Percentiles rank a stretch among this genome's conserved stretches.
These are phyloP conservation scores for Isoetes taiwanensis DNA, from an alignment of 75 land plant species.

Conservation along the genomic window DNA sequence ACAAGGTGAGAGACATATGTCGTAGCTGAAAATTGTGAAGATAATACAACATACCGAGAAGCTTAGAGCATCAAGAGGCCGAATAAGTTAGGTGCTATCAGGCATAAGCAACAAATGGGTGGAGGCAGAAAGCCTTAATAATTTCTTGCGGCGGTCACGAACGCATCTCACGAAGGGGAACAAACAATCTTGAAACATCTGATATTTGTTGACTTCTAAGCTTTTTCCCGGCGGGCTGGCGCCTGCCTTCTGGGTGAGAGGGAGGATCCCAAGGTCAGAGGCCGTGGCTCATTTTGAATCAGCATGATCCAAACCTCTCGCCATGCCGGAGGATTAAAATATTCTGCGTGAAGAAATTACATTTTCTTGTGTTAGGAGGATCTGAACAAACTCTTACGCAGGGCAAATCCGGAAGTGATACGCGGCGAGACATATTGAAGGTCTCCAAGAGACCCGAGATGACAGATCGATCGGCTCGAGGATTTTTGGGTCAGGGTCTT, in stretches of 20 bases:
- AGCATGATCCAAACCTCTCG: conserved; percentile 55
- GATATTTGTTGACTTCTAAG: conserved; percentile 26
- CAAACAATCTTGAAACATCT: conserved; percentile 50
- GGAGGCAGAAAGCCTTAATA: conserved; percentile 43
- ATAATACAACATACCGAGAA: conserved; percentile 62
- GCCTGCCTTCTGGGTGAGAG: conserved; percentile 40
- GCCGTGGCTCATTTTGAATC: conserved; percentile 54
- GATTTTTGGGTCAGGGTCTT: no score
- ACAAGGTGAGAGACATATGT: no score
- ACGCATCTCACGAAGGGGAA: conserved; percentile 79
- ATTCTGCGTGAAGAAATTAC: no score
- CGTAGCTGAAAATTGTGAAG: no score
- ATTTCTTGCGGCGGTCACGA: conserved; percentile 65
- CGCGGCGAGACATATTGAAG: no score
- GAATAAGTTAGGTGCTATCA: conserved; percentile 10
- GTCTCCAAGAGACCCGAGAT: no score
- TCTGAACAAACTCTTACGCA: no score
- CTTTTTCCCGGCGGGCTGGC: conserved; percentile 42
- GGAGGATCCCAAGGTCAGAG: conserved; percentile 76
- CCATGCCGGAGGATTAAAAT: conserved; percentile 84
- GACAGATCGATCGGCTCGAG: no score
- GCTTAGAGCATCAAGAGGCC: conserved; percentile 42
- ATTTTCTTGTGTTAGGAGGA: no score
- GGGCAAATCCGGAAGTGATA: no score
- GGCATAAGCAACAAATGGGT: conserved; percentile 11